A percentile compares a stretch with the other conserved stretches of the same genome.
phyloP scores from a whole-genome alignment of 2,329 filamentous ascomycete genomes.

The Pyrenophora teres region DNA sequence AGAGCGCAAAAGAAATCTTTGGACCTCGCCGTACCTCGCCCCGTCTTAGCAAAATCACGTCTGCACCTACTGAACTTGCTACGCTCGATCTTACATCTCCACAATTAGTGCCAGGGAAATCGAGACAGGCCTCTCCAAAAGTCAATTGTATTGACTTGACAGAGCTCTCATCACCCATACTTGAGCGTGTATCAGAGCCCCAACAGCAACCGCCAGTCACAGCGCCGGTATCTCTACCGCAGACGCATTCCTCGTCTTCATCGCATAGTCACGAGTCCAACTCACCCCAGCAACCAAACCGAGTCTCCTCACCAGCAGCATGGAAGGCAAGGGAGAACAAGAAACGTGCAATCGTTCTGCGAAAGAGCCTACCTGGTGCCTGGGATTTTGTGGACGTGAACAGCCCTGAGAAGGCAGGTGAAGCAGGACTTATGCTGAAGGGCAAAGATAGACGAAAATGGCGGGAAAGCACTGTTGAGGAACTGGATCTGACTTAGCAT shows the following conservation, averaged over 20 bases:
- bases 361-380: constrained; percentile 39
- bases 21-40: constrained; percentile 27
- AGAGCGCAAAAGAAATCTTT: constrained; percentile 4
- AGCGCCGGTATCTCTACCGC: constrained; percentile 7
- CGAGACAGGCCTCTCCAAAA: constrained; percentile 12
- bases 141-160: constrained; percentile 33
- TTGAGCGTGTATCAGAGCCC: background rate
- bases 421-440: constrained; percentile 12
- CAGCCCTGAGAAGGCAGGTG: constrained; percentile 16
- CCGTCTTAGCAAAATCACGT: constrained; percentile 21
- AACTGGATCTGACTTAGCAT: constrained; percentile 40
- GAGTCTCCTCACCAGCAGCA: constrained; percentile 26
- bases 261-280: constrained; percentile 19
- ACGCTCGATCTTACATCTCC: constrained; percentile 32
- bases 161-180: constrained; percentile 18
- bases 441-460: constrained; percentile 38
- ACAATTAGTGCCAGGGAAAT: background rate
- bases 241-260: constrained; percentile 3
- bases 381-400: constrained; percentile 41
- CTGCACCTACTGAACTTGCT: constrained; percentile 23
- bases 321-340: constrained; percentile 40
- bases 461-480: constrained; percentile 45
- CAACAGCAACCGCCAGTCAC: background rate
- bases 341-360: constrained; percentile 38
- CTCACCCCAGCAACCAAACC: constrained; percentile 2